Percentiles rank a stretch among this genome's conserved stretches.
phyloP scores from a whole-genome alignment of 2,329 filamentous ascomycete species.

The Coniochaeta pulveracea region DNA sequence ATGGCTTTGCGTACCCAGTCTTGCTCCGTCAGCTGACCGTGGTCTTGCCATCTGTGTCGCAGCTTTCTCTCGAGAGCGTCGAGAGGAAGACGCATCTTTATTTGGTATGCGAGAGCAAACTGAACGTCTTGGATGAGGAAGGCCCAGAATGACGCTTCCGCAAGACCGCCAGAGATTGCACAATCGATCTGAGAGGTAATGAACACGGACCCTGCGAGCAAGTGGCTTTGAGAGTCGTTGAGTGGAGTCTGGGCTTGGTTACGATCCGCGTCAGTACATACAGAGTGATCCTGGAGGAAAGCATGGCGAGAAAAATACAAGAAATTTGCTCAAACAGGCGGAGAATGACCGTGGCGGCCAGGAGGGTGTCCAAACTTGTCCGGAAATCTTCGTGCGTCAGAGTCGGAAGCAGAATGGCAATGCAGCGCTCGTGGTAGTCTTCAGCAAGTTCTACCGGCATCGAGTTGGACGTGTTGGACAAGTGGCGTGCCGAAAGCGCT shows the following conservation, averaged over 20 bases:
- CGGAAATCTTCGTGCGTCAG: background rate
- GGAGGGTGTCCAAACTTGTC: background rate
- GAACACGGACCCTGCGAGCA: background rate
- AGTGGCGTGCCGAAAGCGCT: background rate
- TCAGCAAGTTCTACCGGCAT: background rate
- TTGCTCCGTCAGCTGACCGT: background rate
- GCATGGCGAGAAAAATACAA: background rate
- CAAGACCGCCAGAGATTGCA: background rate
- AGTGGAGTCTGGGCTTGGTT: background rate
- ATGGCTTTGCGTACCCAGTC: background rate
- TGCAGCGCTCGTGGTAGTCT: background rate
- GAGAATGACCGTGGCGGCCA: background rate
- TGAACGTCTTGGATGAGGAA: background rate
- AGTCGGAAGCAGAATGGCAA: background rate
- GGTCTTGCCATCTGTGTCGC: background rate
- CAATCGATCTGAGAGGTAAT: background rate
- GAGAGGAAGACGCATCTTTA: background rate
- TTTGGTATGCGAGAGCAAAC: background rate
- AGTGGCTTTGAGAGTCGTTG: background rate
- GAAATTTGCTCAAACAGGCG: background rate
- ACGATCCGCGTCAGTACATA: background rate
- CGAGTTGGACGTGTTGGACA: background rate
- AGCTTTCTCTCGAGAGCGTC: too few species aligned
- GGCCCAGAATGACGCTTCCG: background rate
- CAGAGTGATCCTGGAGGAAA: too few species aligned